Evolutionary conservation across 2,329 filamentous ascomycete species (phyloP), one percentile per base, ranked within the genome.

Genomic region (Helotiales sp.): DNA sequence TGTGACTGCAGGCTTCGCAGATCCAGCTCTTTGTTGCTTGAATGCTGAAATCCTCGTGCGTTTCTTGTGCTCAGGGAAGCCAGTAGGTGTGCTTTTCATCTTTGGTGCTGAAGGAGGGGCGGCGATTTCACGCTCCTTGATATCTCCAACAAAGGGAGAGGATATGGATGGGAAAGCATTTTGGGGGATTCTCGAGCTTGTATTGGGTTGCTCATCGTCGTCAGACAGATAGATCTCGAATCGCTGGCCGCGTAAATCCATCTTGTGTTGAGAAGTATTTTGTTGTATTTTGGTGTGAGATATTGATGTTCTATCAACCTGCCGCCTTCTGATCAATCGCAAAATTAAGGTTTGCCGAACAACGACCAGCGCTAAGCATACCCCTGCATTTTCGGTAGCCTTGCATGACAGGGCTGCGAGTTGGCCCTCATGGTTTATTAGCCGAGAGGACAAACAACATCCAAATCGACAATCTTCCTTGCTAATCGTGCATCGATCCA

Each of bases 61-160:
- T 77, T 92, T 93, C 78, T 91, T 96, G 78, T 93, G 94, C 66
- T 89, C 88, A n/a, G 96, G 96, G 73, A 98, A 98, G 0, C 96
- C 96, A 13, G 87, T 89, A 4, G 83, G 79, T 22, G 83, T 81
- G 10, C 82, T 80, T 61, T 86, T 87, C 47, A 87, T 81, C 55
- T 85, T 84, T 15, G 90, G 89, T 10, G 89, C 86, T 45, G 84
- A 83, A 8, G 91, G 89, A 4, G 91, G 84, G 70, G 87, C 89
- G 24, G 87, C 83, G 26, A 83, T 85, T 43, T 62, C 60, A 69
- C 92, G 91, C 81, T 98, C 95, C 74, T 91, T 85, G 70, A 98
- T 88, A 72, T 97, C 94, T 64, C 86, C 86, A 47, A 91, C 83
- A 49, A 91, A 86, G 22, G 77, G 77, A 59, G 78, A 77, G 50